These are phyloP conservation scores for Andrographis paniculata DNA, from an alignment of 305 asterid genomes.

Conservation along the genomic window DNA sequence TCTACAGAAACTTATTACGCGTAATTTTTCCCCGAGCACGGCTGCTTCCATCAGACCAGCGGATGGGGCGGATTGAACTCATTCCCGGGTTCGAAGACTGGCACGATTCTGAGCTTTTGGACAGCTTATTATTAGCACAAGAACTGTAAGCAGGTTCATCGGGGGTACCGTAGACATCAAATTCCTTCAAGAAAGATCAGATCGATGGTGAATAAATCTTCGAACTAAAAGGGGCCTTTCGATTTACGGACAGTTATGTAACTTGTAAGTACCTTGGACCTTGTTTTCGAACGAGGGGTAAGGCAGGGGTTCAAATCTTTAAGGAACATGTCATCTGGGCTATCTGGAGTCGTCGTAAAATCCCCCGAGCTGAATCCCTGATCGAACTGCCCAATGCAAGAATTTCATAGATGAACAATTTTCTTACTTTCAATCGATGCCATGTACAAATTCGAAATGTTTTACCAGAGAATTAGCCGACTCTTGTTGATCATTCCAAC, in stretches of 20 bases:
- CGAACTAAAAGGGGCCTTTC: background rate
- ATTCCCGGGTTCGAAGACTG: conserved; percentile 34
- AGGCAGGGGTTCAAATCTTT: conserved; percentile 91
- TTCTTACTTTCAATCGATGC: no score
- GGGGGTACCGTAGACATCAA: conserved; percentile 34
- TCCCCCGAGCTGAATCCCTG: conserved; percentile 71
- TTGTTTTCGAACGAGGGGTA: conserved; percentile 68
- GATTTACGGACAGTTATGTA: background rate
- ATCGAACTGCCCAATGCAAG: conserved; percentile 23
- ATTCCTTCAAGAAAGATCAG: conserved; percentile 38
- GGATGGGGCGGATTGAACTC: conserved; percentile 23
- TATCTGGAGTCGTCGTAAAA: conserved; percentile 53
- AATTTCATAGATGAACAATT: background rate
- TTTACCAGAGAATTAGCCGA: conserved; percentile 68
- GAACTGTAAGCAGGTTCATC: conserved; percentile 27
- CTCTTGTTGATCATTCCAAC: conserved; percentile 62
- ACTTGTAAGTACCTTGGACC: conserved; percentile 45
- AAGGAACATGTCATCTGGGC: conserved; percentile 83
- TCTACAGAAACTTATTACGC: conserved; percentile 35
- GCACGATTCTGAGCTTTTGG: conserved; percentile 59
- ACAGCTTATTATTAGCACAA: conserved; percentile 38
- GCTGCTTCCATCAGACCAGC: conserved; percentile 55
- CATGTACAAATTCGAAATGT: no score
- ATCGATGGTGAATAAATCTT: background rate
- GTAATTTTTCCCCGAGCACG: conserved; percentile 34